Conservation (phyloP, 768 basidiomycete species). For the Dacryopinax primogenitus region DNA sequence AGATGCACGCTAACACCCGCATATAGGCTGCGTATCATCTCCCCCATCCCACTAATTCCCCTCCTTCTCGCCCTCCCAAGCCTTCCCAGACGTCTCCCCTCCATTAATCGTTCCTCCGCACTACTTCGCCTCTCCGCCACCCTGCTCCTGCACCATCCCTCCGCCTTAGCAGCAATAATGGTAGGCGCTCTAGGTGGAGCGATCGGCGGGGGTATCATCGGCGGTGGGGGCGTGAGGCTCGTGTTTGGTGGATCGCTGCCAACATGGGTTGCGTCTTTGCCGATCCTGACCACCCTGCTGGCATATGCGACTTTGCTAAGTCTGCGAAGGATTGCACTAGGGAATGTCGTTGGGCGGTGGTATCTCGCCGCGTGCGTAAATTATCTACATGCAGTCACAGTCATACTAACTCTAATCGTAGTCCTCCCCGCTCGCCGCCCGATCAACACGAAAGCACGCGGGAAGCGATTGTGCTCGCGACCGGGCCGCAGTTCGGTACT, state of each 20-base stretch:
- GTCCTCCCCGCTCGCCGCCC: not conserved
- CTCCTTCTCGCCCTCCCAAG: not conserved
- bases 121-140: not conserved
- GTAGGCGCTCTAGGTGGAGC: not conserved
- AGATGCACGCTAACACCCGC: not conserved
- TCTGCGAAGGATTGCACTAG: not conserved
- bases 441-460: constrained; percentile 1
- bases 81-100: not conserved
- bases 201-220: not conserved
- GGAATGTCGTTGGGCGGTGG: not conserved
- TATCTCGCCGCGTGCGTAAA: not conserved
- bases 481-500: constrained; percentile 2
- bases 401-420: not conserved
- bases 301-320: not conserved
- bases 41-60: not conserved
- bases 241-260: not conserved
- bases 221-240: constrained; percentile 1
- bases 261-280: not conserved
- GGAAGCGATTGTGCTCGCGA: not conserved
- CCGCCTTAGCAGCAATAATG: not conserved
- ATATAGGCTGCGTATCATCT: not conserved
- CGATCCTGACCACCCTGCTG: not conserved
- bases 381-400: not conserved
- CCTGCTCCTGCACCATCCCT: not conserved
- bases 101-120: not conserved